Conservation (phyloP, 768 basidiomycete genomes). For the Psilocybe cubensis region DNA sequence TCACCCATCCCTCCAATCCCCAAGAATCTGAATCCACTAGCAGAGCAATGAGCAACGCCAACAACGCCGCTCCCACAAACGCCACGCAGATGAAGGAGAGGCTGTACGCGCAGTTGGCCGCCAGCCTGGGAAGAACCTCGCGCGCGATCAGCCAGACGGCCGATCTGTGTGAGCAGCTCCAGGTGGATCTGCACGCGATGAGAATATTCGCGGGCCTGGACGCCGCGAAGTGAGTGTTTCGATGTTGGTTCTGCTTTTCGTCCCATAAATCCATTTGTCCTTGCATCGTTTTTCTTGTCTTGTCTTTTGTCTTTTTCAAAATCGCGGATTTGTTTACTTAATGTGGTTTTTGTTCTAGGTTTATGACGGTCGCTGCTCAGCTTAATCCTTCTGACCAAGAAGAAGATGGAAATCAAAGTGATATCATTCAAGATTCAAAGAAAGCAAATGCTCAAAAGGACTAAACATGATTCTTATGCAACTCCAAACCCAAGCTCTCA, state of each 20-base stretch:
- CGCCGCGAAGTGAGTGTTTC: constrained; percentile 71
- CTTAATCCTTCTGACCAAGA: constrained; percentile 37
- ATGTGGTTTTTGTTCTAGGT: constrained; percentile 25
- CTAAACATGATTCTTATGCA: not conserved
- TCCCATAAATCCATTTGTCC: not conserved
- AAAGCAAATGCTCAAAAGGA: not conserved
- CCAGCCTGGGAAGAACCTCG: constrained; percentile 69
- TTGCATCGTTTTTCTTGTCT: not conserved
- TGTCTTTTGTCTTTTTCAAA: not conserved
- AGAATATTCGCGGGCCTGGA: constrained; percentile 76
- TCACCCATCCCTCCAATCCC: not conserved
- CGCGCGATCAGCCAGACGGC: constrained; percentile 73
- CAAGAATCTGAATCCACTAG: not conserved
- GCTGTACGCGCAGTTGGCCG: constrained; percentile 77
- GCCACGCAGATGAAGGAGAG: constrained; percentile 81
- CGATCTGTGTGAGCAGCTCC: constrained; percentile 75
- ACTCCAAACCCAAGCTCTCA: not conserved
- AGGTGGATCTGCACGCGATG: constrained; percentile 80
- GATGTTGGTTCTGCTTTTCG: not conserved
- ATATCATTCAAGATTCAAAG: not conserved
- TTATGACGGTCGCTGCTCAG: constrained; percentile 46
- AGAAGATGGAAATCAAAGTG: not conserved
- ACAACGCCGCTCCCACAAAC: constrained; percentile 46
- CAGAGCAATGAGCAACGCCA: constrained; percentile 20
- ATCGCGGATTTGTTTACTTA: not conserved